Percentiles rank a stretch among this genome's conserved stretches.
phyloP scores from a whole-genome alignment of 148 eudicot genomes.

The Spergularia marina region DNA sequence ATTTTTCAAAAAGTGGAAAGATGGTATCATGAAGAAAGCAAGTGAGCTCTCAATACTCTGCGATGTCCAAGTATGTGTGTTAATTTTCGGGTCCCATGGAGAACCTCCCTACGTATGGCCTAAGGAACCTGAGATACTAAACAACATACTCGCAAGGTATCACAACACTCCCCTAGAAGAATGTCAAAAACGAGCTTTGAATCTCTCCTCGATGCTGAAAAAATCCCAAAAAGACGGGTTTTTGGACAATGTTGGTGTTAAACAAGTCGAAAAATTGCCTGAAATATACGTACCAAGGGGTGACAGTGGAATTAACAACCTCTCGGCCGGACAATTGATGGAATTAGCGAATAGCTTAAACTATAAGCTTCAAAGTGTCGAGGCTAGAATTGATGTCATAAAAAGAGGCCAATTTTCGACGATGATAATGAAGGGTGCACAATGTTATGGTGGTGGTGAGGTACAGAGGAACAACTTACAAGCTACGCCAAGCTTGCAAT shows the following conservation, averaged over 20 bases:
- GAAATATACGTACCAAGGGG: too few relatives aligned
- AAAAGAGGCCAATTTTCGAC: background rate
- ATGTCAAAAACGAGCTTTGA: slow-evolving; percentile 7
- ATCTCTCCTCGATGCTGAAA: background rate
- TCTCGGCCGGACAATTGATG: background rate
- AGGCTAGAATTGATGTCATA: slow-evolving; percentile 9
- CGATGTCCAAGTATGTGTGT: slow-evolving; percentile 10
- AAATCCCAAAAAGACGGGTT: background rate
- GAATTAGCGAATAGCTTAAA: slow-evolving; percentile 8
- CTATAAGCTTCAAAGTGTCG: slow-evolving; percentile 1
- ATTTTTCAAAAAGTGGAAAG: background rate
- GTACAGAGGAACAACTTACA: too few relatives aligned
- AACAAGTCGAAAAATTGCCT: background rate
- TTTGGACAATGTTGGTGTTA: background rate
- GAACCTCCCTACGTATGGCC: slow-evolving; percentile 21
- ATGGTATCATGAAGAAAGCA: slow-evolving; percentile 20
- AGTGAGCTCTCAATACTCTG: slow-evolving; percentile 22
- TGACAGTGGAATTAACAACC: too few relatives aligned
- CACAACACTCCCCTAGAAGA: background rate
- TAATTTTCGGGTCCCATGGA: slow-evolving; percentile 15
- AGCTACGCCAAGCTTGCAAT: background rate
- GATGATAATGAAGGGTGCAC: too few relatives aligned
- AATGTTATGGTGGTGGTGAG: too few relatives aligned
- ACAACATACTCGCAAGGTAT: background rate
- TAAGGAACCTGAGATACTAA: background rate